Base-by-base conservation (phyloP, 1,139 yeast genomes). In the Taphrina pruni region DNA sequence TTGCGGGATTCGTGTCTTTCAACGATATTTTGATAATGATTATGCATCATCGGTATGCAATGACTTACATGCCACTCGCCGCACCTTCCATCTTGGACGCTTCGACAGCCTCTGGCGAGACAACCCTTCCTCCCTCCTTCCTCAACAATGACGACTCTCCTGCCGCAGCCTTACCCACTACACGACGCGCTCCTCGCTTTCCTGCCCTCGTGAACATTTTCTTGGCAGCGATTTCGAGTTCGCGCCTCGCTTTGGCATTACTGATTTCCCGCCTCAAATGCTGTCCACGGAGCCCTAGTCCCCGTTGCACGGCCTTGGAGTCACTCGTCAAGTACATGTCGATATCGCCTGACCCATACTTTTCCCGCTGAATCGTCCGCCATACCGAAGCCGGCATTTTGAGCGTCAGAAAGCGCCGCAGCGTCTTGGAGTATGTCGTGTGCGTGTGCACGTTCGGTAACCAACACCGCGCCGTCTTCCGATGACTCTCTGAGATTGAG, bases 381-480 rank as follows among this genome's bases (percentile, higher is more conserved):
- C 60, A 48, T 9, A 65, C 64, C 7, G 51, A 26, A 3, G 69
- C 60, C 36, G 94, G 87, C 46, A 90, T 86, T 72, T 84, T 86
- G 69, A 90, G 79, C 66, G 82, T 82, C 64, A 83, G 66, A 61
- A 88, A 80, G 73, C 83, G 83, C 72, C 86, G 81, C 74, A 93
- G 83, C 0, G 89, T 81, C 74, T 90, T 96, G 71, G 97, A 90
- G 95, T 97, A 93, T 64, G 93, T 81, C 66, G 84, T 84, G 75
- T 91, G 86, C 74, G 82, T 85, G 70, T 88, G 87, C 65, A 91
- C 86, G 79, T 93, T 93, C 57, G 97, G 97, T 74, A 83, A 81
- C 86, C 94, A 94, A 51, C 85, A 83, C 77, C 97, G 84, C 77
- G 88, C 86, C 70, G 86, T 86, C 78, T 88, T 89, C 78, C 89